Conservation (phyloP, 768 basidiomycete genomes). For the Nidularia pulvinata region DNA sequence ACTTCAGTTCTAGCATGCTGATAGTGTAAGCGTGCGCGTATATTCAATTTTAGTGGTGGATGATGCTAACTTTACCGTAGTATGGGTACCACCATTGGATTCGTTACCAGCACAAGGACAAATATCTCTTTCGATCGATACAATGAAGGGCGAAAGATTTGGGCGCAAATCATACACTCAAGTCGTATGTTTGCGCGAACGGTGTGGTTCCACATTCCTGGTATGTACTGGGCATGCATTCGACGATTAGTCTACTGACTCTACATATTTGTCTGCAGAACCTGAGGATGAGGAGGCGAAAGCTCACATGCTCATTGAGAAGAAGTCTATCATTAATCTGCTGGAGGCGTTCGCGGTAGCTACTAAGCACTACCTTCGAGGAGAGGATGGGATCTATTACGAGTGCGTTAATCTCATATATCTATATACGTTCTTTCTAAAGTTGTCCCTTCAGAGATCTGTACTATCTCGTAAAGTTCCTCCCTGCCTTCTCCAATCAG, state of each 20-base stretch:
- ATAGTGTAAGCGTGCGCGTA: constrained; percentile 41
- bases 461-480: constrained; percentile 69
- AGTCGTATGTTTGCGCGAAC: constrained; percentile 41
- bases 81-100: constrained; percentile 50
- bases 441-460: constrained; percentile 38
- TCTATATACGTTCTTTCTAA: background rate
- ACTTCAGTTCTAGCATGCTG: constrained; percentile 11
- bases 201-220: constrained; percentile 12
- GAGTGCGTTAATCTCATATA: constrained; percentile 18
- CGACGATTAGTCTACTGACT: background rate
- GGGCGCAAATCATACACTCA: constrained; percentile 47
- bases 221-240: background rate
- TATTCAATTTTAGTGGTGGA: background rate
- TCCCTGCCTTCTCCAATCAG: constrained; percentile 61
- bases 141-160: constrained; percentile 50
- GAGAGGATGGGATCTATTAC: constrained; percentile 52
- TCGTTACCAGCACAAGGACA: constrained; percentile 51
- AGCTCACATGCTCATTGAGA: constrained; percentile 14
- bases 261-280: background rate
- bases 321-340: constrained; percentile 68
- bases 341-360: constrained; percentile 66
- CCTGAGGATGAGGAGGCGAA: constrained; percentile 16
- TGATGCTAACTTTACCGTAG: background rate
- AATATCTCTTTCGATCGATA: constrained; percentile 54
- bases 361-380: constrained; percentile 70